Conservation (phyloP, 306 rosid genomes). For the Boehmeria nivea region DNA sequence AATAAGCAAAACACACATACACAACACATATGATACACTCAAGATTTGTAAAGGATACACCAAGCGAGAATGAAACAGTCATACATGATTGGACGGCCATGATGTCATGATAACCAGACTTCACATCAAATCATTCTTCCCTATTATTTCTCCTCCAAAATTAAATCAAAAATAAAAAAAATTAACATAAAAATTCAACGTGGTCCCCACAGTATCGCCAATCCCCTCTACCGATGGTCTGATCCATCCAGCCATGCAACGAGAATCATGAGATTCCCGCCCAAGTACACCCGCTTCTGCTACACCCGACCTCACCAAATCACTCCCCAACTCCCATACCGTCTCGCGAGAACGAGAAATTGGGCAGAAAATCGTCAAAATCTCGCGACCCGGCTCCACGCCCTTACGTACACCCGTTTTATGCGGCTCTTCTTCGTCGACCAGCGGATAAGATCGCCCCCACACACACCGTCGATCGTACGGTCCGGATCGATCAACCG, state of each 20-base stretch:
- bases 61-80: slow-evolving; percentile 37
- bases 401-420: slow-evolving; percentile 49
- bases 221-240: slow-evolving; percentile 17
- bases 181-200: too few relatives aligned
- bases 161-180: not conserved
- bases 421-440: slow-evolving; percentile 51
- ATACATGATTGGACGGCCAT: slow-evolving; percentile 68
- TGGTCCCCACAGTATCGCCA: slow-evolving; percentile 42
- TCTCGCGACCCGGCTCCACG: slow-evolving; percentile 27
- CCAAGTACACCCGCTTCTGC: slow-evolving; percentile 31
- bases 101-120: slow-evolving; percentile 59
- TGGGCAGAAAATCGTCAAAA: not conserved
- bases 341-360: slow-evolving; percentile 9
- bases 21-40: not conserved
- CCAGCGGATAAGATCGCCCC: slow-evolving; percentile 62
- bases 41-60: slow-evolving; percentile 15
- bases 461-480: slow-evolving; percentile 30
- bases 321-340: slow-evolving; percentile 9
- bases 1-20: too few relatives aligned
- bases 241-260: slow-evolving; percentile 73
- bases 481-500: slow-evolving; percentile 6
- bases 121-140: slow-evolving; percentile 44
- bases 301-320: slow-evolving; percentile 45
- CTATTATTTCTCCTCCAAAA: slow-evolving; percentile 12
- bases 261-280: slow-evolving; percentile 63